Percentiles rank a stretch among this genome's conserved stretches.
Evolutionary conservation across 2,329 filamentous ascomycete species (phyloP).

Genomic region (Scortechinia acanthostroma): DNA sequence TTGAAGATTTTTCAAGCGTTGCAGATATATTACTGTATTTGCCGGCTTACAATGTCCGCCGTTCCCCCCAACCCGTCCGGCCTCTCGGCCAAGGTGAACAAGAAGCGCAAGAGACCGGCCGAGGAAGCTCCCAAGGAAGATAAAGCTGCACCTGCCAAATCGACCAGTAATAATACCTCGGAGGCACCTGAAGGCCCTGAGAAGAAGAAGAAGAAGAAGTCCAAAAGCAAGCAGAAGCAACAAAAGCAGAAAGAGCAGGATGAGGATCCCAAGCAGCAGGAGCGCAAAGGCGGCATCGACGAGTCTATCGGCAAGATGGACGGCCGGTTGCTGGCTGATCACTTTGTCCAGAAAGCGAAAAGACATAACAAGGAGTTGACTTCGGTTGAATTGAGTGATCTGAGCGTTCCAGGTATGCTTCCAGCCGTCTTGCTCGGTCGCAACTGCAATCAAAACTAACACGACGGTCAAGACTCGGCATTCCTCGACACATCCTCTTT

Average conservation of each 20-base stretch:
- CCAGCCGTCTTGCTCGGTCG: too few relatives aligned
- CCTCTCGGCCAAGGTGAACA: slow-evolving; percentile 21
- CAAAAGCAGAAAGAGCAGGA: slow-evolving; percentile 12
- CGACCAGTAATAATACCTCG: background rate
- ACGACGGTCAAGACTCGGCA: background rate
- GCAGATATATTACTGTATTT: too few relatives aligned
- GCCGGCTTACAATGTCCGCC: too few relatives aligned
- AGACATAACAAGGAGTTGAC: background rate
- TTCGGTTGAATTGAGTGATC: background rate
- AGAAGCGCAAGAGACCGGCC: slow-evolving; percentile 24
- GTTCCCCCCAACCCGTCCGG: slow-evolving; percentile 10
- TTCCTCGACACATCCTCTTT: slow-evolving; percentile 67
- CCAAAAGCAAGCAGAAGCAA: slow-evolving; percentile 9
- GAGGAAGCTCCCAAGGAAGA: slow-evolving; percentile 4
- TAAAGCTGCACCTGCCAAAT: slow-evolving; percentile 5
- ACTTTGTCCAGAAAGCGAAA: background rate
- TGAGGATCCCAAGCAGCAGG: slow-evolving; percentile 11
- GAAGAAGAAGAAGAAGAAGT: slow-evolving; percentile 17
- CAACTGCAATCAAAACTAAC: background rate
- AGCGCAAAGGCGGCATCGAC: slow-evolving; percentile 3
- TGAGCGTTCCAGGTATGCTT: background rate
- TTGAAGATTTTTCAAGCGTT: too few relatives aligned
- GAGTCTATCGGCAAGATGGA: slow-evolving; percentile 1
- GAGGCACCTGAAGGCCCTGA: slow-evolving; percentile 12
- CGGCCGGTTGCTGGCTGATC: background rate